These are phyloP conservation scores for Wallacemonas rigidus DNA, from an alignment of 208 protist genomes.

Conservation along the genomic window DNA sequence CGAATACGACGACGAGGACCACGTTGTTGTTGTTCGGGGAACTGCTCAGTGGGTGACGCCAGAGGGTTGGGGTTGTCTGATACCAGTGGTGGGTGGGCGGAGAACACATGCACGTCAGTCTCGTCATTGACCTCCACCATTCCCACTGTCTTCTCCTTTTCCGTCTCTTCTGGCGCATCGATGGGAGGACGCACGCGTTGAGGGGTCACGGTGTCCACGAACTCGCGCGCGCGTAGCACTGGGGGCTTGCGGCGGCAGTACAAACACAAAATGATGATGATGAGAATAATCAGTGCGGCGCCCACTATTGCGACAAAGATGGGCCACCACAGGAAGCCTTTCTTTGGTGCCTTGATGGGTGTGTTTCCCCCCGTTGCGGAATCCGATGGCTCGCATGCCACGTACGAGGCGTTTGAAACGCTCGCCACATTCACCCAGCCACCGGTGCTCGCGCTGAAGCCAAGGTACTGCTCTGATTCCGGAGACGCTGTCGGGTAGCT, in stretches of 20 bases:
- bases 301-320: background rate
- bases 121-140: background rate
- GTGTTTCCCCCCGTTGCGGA: too few relatives aligned
- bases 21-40: background rate
- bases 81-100: background rate
- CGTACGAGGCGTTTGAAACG: background rate
- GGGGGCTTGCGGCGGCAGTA: background rate
- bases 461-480: background rate
- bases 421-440: slow-evolving; percentile 13
- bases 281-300: background rate
- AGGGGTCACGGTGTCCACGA: background rate
- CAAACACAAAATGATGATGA: background rate
- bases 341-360: background rate
- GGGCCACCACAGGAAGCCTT: background rate
- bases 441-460: slow-evolving; percentile 13
- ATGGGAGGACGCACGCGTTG: background rate
- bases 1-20: background rate
- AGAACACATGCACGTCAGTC: background rate
- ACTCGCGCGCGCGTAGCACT: background rate
- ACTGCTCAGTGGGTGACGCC: background rate
- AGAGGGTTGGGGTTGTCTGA: background rate
- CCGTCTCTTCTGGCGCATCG: background rate
- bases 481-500: background rate
- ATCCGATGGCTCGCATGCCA: slow-evolving; percentile 5
- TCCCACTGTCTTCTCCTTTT: background rate